Base-by-base conservation (phyloP, 345 rosid genomes). In the Citrus inodora region DNA sequence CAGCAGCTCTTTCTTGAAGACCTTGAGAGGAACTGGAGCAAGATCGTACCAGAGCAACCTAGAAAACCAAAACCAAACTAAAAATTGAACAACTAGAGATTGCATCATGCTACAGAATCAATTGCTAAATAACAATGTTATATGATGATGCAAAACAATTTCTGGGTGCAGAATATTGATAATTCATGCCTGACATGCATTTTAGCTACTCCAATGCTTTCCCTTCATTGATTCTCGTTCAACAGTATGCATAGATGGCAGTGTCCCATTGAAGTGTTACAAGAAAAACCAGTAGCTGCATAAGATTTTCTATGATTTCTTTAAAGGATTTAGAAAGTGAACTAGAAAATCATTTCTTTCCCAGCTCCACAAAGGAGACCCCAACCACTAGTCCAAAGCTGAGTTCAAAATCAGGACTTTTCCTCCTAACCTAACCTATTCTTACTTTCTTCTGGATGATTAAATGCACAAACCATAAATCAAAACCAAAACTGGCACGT, bases 1-100 rank as follows among this genome's bases (percentile, higher is more conserved):
- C 86, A 27, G 86, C 88, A 56, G 86, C 86, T 73, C 88, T 79
- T 76, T 86, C 86, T 77, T 86, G 88, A 73, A 86, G 83, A 76
- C 83, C 81, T 22, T 53, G 81, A 56, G 86, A 83, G 72, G 80
- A 61, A 76, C 69, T 75, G n/a, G 82, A 71, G 71, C 85, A 83
- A 35, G 83, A 83, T 74, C 74, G 82, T 33, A 86, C 88, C 13
- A 86, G 83, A 66, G 84, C 48, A 69, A 86, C 86, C 86, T 85
- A 48, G 14, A 63, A 21, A 71, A 38, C 32, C 65, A 80, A 40
- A 55, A 67, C n/a, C 42, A 56, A n/a, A 48, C 22, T 42, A 65
- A 76, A 21, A 53, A 6, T 25, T 21, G 24, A 76, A 76, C 22
- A 30, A 64, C 30, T 32, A 21, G 70, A 37, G 53, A 65, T 40